A percentile compares a stretch with the other conserved stretches of the same genome.
Conservation (phyloP, 139 green algal species). For the Edaphochlamys debaryana region DNA sequence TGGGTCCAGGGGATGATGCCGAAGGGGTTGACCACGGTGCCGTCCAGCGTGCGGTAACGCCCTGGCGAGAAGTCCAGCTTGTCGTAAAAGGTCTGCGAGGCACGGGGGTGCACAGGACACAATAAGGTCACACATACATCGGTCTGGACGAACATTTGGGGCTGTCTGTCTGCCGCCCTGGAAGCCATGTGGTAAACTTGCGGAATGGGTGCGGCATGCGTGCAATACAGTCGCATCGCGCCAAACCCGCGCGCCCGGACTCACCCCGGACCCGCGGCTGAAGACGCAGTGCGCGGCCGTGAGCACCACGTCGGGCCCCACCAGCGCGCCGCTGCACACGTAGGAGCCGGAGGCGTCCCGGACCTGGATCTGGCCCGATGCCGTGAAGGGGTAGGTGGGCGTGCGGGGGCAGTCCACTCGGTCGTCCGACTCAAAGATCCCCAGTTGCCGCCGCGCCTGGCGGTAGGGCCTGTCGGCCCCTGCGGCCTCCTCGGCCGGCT, state of each 20-base stretch:
- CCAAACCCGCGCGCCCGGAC: too few relatives aligned
- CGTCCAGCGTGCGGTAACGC: constrained; percentile 46
- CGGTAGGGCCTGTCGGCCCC: neutral
- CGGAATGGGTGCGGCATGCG: too few relatives aligned
- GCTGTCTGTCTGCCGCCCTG: too few relatives aligned
- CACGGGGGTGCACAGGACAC: too few relatives aligned
- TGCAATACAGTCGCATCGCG: too few relatives aligned
- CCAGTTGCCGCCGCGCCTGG: constrained; percentile 10
- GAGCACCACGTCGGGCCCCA: constrained; percentile 60
- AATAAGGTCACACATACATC: too few relatives aligned
- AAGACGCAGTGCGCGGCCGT: constrained; percentile 67
- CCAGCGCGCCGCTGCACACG: constrained; percentile 60
- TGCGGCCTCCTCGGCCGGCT: too few relatives aligned
- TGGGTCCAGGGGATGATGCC: constrained; percentile 53
- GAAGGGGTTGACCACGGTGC: constrained; percentile 53
- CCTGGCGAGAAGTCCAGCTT: constrained; percentile 55
- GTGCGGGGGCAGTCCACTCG: constrained; percentile 37
- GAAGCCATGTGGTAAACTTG: too few relatives aligned
- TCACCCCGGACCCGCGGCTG: constrained; percentile 41
- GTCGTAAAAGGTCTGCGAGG: constrained; percentile 48
- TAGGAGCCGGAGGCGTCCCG: constrained; percentile 48
- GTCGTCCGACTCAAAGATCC: constrained; percentile 34
- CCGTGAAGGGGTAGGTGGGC: constrained; percentile 55
- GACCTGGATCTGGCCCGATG: constrained; percentile 60
- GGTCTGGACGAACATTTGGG: too few relatives aligned